Conservation (phyloP, 495 filamentous ascomycete genomes). For the Hypoxylon fragiforme region DNA sequence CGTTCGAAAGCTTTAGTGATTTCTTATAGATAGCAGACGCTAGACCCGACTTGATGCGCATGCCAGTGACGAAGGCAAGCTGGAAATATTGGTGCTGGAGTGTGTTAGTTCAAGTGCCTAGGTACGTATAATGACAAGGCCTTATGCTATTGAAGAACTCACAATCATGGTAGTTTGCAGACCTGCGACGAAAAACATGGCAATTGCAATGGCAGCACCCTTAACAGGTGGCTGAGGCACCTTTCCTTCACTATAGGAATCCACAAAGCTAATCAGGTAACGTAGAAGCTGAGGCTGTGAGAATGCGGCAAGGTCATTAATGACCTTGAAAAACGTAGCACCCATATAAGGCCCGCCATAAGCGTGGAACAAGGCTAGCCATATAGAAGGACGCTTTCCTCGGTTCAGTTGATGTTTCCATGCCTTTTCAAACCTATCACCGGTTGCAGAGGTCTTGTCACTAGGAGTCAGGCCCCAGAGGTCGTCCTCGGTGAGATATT, state of each 20-base stretch:
- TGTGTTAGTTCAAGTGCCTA: constrained; percentile 29
- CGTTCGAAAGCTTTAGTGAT: constrained; percentile 85
- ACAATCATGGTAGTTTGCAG: constrained; percentile 69
- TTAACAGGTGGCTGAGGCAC: constrained; percentile 74
- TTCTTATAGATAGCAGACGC: constrained; percentile 93
- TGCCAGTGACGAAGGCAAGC: constrained; percentile 88
- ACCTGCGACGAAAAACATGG: constrained; percentile 89
- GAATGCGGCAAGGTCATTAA: constrained; percentile 83
- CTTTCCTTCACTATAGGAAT: constrained; percentile 67
- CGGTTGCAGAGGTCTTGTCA: constrained; percentile 76
- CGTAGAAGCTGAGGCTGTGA: constrained; percentile 89
- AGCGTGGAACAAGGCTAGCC: constrained; percentile 83
- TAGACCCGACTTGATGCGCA: constrained; percentile 89
- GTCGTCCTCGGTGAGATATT: constrained; percentile 93
- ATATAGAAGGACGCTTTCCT: constrained; percentile 75
- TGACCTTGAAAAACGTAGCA: constrained; percentile 79
- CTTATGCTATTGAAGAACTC: constrained; percentile 8
- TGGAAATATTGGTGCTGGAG: constrained; percentile 95
- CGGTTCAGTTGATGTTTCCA: constrained; percentile 81
- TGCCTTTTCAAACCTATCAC: constrained; percentile 64
- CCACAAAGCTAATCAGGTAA: constrained; percentile 81
- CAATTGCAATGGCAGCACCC: constrained; percentile 84
- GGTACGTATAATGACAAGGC: constrained; percentile 5
- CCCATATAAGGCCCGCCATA: constrained; percentile 83
- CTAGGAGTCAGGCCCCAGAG: constrained; percentile 86